A percentile compares a stretch with the other conserved stretches of the same genome.
Conservation (phyloP, 2,329 filamentous ascomycete species). For the Arachnomyces sp. region DNA sequence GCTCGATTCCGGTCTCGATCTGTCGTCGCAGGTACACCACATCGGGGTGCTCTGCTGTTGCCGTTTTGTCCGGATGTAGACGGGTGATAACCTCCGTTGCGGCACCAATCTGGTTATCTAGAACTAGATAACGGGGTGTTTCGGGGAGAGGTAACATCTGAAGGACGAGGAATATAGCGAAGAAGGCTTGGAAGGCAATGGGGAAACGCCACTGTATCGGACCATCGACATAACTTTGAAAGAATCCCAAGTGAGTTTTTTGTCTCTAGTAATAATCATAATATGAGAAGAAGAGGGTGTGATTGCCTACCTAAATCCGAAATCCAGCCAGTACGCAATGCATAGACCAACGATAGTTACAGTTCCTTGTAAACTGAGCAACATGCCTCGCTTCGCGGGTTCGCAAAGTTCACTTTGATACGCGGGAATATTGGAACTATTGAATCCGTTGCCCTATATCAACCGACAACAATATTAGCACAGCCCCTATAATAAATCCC, state of each 20-base stretch:
- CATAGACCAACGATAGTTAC: constrained; percentile 19
- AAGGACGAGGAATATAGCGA: constrained; percentile 13
- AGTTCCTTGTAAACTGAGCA: too few species aligned
- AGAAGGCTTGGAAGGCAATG: constrained; percentile 18
- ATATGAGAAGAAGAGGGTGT: constrained; percentile 23
- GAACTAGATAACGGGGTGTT: constrained; percentile 19
- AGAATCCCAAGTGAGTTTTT: too few species aligned
- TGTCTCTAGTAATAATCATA: constrained; percentile 25
- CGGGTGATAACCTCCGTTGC: constrained; percentile 15
- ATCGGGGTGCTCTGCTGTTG: constrained; percentile 10
- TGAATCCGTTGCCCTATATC: too few species aligned
- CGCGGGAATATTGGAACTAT: too few species aligned
- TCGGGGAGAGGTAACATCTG: constrained; percentile 16
- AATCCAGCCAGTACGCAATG: constrained; percentile 25
- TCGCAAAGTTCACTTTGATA: too few species aligned
- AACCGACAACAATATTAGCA: too few species aligned
- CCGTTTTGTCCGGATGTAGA: constrained; percentile 16
- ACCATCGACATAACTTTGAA: constrained; percentile 13
- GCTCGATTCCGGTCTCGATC: constrained; percentile 12
- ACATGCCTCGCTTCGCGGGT: too few species aligned
- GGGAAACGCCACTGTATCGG: constrained; percentile 21
- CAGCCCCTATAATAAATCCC: too few species aligned
- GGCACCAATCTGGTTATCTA: constrained; percentile 12
- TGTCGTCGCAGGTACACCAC: too few species aligned
- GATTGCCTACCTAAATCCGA: too few species aligned